Evolutionary conservation across 345 rosid genomes (phyloP).

Genomic region (Xanthoceras sorbifolium): DNA sequence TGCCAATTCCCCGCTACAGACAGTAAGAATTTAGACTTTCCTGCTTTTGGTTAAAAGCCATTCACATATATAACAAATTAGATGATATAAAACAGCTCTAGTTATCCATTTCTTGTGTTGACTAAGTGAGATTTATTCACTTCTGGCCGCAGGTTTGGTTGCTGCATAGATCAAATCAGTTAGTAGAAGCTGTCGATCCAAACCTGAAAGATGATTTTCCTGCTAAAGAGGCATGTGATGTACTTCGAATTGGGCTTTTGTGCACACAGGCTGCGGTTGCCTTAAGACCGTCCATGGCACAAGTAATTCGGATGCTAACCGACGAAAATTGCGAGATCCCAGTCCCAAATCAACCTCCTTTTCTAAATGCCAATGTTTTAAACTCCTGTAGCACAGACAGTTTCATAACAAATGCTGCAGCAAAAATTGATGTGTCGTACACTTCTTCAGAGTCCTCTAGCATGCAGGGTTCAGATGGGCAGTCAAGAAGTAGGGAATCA

Average conservation of each 20-base stretch:
- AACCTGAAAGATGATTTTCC: slow-evolving; percentile 31
- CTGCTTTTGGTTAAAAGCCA: neutral
- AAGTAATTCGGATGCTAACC: slow-evolving; percentile 42
- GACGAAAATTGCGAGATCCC: slow-evolving; percentile 28
- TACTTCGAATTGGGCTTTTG: slow-evolving; percentile 52
- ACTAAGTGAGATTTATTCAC: neutral
- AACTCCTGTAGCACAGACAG: slow-evolving; percentile 31
- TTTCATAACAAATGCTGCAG: slow-evolving; percentile 28
- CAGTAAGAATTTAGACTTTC: slow-evolving; percentile 29
- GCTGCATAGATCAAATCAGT: slow-evolving; percentile 38
- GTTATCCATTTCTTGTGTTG: neutral
- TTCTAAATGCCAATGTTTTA: slow-evolving; percentile 30
- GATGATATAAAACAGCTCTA: neutral
- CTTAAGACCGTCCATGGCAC: slow-evolving; percentile 50
- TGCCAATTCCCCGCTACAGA: slow-evolving; percentile 42
- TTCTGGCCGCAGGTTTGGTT: slow-evolving; percentile 47
- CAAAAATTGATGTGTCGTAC: slow-evolving; percentile 26
- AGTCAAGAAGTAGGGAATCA: slow-evolving; percentile 25
- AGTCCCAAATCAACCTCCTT: slow-evolving; percentile 54
- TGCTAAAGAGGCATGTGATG: slow-evolving; percentile 26
- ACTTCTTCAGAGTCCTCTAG: slow-evolving; percentile 36
- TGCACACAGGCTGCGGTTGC: slow-evolving; percentile 52
- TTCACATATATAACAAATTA: neutral
- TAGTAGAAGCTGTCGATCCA: slow-evolving; percentile 40
- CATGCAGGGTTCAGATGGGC: slow-evolving; percentile 25